Conservation (phyloP, 1,284 basidiomycete genomes). For the Papiliotrema fonsecae region DNA sequence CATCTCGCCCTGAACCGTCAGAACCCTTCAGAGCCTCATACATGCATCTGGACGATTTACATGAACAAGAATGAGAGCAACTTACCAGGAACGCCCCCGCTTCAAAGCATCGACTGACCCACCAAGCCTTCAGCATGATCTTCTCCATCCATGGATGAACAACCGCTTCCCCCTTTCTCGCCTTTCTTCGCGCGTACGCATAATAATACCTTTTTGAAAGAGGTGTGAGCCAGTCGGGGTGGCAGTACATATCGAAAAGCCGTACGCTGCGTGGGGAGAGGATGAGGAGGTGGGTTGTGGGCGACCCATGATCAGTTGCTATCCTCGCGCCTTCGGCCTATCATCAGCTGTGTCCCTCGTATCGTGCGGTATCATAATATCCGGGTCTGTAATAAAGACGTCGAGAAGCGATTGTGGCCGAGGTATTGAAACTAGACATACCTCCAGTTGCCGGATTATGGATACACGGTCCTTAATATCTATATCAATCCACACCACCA, state of each 20-base stretch:
- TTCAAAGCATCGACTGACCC: slow-evolving; percentile 16
- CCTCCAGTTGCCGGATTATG: slow-evolving; percentile 6
- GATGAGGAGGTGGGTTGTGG: slow-evolving; percentile 17
- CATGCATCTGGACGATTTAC: too few species aligned
- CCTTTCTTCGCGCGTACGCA: not conserved
- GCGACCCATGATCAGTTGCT: slow-evolving; percentile 11
- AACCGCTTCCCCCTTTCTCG: not conserved
- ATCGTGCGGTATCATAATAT: too few species aligned
- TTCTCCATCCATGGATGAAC: slow-evolving; percentile 20
- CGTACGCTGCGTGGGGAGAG: slow-evolving; percentile 15
- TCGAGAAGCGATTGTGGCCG: not conserved
- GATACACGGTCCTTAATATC: not conserved
- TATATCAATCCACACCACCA: slow-evolving; percentile 2
- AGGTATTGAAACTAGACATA: slow-evolving; percentile 9
- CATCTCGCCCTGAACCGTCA: slow-evolving; percentile 12
- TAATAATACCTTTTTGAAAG: not conserved
- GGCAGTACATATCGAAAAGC: slow-evolving; percentile 29
- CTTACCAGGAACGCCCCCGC: slow-evolving; percentile 18
- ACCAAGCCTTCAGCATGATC: slow-evolving; percentile 20
- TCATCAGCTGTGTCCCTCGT: not conserved
- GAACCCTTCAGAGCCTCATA: not conserved
- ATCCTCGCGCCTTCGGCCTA: slow-evolving; percentile 22
- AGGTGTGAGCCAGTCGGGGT: slow-evolving; percentile 20
- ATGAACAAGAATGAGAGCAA: not conserved
- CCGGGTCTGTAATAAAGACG: too few species aligned